Evolutionary conservation across 805 yeast species (phyloP).

Genomic region (Blastobotrys americana): DNA sequence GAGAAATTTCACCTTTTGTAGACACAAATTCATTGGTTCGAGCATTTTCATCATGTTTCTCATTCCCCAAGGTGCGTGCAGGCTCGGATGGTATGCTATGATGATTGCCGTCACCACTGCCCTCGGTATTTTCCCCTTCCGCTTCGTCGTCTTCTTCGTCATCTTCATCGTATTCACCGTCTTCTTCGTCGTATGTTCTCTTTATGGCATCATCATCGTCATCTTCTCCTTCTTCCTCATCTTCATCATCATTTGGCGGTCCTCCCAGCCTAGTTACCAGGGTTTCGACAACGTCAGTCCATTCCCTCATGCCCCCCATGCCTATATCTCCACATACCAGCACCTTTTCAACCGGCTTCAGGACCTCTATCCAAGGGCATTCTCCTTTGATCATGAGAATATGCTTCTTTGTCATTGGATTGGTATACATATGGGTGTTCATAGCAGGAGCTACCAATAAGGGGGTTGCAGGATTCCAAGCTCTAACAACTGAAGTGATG

Average conservation of each 20-base stretch:
- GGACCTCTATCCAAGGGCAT: constrained; percentile 87
- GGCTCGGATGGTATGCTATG: not conserved
- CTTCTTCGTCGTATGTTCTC: constrained; percentile 13
- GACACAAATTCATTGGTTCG: too few species aligned
- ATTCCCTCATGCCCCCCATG: constrained; percentile 98
- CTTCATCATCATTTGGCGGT: constrained; percentile 24
- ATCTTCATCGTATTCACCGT: constrained; percentile 9
- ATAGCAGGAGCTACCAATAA: constrained; percentile 89
- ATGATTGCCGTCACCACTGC: constrained; percentile 1
- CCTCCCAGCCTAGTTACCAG: constrained; percentile 41
- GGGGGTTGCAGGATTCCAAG: constrained; percentile 95
- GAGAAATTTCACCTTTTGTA: too few species aligned
- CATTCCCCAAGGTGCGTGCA: too few species aligned
- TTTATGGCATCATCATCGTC: constrained; percentile 10
- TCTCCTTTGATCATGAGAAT: constrained; percentile 65
- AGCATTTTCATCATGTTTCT: too few species aligned
- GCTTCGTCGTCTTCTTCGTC: constrained; percentile 16
- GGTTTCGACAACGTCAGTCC: constrained; percentile 88
- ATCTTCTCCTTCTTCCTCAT: constrained; percentile 21
- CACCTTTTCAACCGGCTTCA: constrained; percentile 93
- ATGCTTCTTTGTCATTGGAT: constrained; percentile 81
- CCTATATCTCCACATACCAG: constrained; percentile 95
- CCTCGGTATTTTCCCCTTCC: constrained; percentile 4
- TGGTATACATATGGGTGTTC: constrained; percentile 89
- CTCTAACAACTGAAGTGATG: constrained; percentile 79